These are phyloP conservation scores for Neurospora sp. DNA, from an alignment of 495 filamentous ascomycete genomes.

Conservation along the genomic window DNA sequence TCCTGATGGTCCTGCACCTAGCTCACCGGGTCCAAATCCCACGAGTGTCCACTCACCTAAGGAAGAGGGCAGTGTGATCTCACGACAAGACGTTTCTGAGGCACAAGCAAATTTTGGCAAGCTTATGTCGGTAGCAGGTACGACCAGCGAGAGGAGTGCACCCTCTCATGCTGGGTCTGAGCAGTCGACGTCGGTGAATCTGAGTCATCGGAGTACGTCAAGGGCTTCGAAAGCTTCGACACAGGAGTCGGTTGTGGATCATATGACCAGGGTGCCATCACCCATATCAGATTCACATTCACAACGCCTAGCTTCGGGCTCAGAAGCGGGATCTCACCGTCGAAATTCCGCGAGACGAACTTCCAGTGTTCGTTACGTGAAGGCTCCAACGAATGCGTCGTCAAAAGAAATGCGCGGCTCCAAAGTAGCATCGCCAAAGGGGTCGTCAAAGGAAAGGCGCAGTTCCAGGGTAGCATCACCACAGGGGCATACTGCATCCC, in stretches of 20 bases:
- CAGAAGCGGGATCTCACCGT: neutral
- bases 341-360: neutral
- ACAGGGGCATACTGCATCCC: neutral
- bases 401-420: neutral
- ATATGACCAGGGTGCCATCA: neutral
- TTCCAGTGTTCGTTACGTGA: neutral
- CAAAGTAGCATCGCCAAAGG: neutral
- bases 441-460: neutral
- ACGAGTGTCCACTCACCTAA: neutral
- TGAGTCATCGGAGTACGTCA: neutral
- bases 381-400: neutral
- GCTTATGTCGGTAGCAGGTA: neutral
- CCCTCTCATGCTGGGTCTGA: neutral
- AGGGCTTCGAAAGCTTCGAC: neutral
- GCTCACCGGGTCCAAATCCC: too few species aligned
- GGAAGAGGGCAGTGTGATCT: neutral
- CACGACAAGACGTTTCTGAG: neutral
- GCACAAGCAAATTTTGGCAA: neutral
- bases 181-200: neutral
- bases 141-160: neutral
- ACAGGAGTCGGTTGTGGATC: neutral
- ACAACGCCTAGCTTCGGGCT: neutral
- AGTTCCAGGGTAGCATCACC: neutral
- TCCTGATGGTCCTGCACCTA: neutral
- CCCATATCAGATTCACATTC: neutral